Evolutionary conservation across 75 land plant genomes (phyloP).

Genomic region (Picea sitchensis): DNA sequence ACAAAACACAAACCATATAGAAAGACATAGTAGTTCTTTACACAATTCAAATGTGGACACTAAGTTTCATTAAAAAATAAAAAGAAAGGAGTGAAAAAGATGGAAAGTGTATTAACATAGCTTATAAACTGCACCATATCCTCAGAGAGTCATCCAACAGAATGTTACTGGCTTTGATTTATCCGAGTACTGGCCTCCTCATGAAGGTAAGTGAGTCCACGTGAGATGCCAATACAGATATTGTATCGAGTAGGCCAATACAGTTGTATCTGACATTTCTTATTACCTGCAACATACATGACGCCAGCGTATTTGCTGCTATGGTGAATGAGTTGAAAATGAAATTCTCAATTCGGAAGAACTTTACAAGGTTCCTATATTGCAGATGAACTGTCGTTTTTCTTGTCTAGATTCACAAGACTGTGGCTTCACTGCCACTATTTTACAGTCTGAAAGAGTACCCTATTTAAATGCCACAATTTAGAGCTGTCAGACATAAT

Average conservation of each 20-base stretch:
- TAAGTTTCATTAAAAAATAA: too few relatives aligned
- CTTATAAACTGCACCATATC: too few relatives aligned
- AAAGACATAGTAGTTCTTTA: background rate
- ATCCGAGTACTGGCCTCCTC: conserved; percentile 72
- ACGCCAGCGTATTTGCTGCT: background rate
- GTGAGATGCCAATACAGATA: conserved; percentile 58
- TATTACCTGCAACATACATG: conserved; percentile 4
- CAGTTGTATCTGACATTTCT: conserved; percentile 6
- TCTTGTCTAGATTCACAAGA: conserved; percentile 15
- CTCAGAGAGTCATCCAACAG: conserved; percentile 66
- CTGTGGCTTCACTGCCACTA: conserved; percentile 19
- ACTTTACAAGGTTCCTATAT: conserved; percentile 21
- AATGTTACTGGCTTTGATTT: conserved; percentile 92
- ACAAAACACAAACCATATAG: background rate
- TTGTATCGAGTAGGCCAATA: conserved; percentile 53
- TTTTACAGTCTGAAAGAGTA: conserved; percentile 9
- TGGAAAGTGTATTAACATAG: too few relatives aligned
- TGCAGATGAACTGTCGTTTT: conserved; percentile 19
- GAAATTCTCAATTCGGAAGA: background rate
- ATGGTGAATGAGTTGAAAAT: background rate
- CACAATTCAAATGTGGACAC: background rate
- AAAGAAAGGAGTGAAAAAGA: too few relatives aligned
- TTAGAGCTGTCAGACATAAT: too few relatives aligned
- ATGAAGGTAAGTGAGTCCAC: conserved; percentile 83
- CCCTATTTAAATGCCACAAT: conserved; percentile 4